Evolutionary conservation across 805 yeast species (phyloP).

Genomic region (Metschnikowia corniflorae): DNA sequence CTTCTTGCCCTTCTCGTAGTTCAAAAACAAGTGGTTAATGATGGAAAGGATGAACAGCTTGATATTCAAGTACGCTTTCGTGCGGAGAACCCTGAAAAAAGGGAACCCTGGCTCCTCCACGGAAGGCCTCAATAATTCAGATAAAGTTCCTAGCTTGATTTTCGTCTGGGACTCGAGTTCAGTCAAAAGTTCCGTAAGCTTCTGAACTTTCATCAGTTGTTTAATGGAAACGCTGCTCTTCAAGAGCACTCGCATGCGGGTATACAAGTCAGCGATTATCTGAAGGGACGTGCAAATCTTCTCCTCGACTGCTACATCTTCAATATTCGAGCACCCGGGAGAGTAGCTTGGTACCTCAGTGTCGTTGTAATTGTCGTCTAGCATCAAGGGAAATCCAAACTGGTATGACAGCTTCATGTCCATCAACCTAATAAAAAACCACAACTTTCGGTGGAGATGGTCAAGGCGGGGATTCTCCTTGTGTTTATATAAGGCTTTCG

Average conservation of each 20-base stretch:
- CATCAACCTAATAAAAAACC: slow-evolving; percentile 23
- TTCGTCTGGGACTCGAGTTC: slow-evolving; percentile 6
- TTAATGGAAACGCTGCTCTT: slow-evolving; percentile 21
- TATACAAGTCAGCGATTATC: neutral
- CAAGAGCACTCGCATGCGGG: slow-evolving; percentile 3
- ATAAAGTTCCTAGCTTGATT: slow-evolving; percentile 7
- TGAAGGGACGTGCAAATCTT: slow-evolving; percentile 19
- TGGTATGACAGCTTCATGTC: slow-evolving; percentile 35
- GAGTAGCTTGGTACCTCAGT: slow-evolving; percentile 26
- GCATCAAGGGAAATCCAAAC: slow-evolving; percentile 36
- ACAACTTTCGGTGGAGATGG: slow-evolving; percentile 14
- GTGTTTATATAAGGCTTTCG: slow-evolving; percentile 6
- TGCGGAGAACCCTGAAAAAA: slow-evolving; percentile 15
- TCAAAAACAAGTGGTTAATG: slow-evolving; percentile 34
- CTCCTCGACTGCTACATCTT: slow-evolving; percentile 35
- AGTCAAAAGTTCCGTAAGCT: slow-evolving; percentile 25
- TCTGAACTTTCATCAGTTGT: slow-evolving; percentile 33
- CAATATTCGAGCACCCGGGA: slow-evolving; percentile 35
- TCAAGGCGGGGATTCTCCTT: slow-evolving; percentile 1
- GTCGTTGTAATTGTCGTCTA: slow-evolving; percentile 28
- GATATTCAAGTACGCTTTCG: slow-evolving; percentile 28
- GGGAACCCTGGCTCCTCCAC: neutral
- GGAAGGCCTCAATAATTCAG: slow-evolving; percentile 1
- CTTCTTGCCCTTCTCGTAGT: slow-evolving; percentile 33
- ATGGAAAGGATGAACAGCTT: slow-evolving; percentile 27